phyloP scores from a whole-genome alignment of 225 moss, liverwort and hornwort genomes.

The Physcomitrium patens region DNA sequence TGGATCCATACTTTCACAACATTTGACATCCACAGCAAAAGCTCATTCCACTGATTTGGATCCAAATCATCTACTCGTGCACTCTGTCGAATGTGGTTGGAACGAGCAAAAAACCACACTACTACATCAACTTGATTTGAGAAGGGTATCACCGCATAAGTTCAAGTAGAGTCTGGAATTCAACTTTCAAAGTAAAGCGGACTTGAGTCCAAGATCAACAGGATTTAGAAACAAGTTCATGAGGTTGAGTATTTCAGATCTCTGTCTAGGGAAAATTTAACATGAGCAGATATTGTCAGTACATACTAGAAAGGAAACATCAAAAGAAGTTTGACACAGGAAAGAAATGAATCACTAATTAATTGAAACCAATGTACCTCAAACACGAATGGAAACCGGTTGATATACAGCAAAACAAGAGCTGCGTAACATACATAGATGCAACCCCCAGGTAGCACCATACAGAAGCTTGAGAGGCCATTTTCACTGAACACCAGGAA shows the following conservation, averaged over 20 bases:
- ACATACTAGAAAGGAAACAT: neutral
- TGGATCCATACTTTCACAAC: too few species aligned
- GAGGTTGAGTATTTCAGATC: too few species aligned
- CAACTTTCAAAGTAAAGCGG: too few species aligned
- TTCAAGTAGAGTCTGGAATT: too few species aligned
- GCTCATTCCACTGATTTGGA: too few species aligned
- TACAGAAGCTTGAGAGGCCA: constrained; percentile 61
- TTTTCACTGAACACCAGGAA: constrained; percentile 62
- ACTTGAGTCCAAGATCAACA: too few species aligned
- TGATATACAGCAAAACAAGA: constrained; percentile 59
- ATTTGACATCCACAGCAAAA: too few species aligned
- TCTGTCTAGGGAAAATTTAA: neutral
- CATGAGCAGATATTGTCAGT: neutral
- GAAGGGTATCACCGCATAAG: too few species aligned
- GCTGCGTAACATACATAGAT: constrained; percentile 56
- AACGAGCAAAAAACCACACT: too few species aligned
- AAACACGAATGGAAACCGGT: constrained; percentile 50
- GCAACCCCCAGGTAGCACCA: constrained; percentile 45
- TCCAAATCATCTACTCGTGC: too few species aligned
- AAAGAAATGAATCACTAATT: neutral
- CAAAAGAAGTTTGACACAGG: neutral
- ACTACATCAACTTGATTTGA: too few species aligned
- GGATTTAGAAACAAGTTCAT: neutral
- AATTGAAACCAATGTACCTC: constrained; percentile 27
- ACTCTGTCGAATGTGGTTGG: too few species aligned